Evolutionary conservation across 1,284 basidiomycete genomes (phyloP).

Genomic region (Cutaneotrichosporon dermatis): DNA sequence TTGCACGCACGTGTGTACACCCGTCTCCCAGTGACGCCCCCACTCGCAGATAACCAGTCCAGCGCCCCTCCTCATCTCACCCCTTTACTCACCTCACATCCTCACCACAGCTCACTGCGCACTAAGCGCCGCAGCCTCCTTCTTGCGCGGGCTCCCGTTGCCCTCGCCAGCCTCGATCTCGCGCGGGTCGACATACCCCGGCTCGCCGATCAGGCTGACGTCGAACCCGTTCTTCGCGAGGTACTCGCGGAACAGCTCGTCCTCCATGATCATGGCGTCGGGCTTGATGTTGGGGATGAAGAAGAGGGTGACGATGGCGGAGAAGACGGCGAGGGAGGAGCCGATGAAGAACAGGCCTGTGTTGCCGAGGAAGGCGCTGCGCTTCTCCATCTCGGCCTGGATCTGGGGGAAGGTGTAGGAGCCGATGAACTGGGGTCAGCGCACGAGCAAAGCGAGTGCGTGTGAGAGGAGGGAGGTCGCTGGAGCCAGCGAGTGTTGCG

Average conservation of each 20-base stretch:
- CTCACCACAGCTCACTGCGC: too few species aligned
- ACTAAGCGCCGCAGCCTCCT: too few species aligned
- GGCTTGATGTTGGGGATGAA: constrained; percentile 69
- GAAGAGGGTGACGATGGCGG: constrained; percentile 67
- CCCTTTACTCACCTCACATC: too few species aligned
- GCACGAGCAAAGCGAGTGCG: too few species aligned
- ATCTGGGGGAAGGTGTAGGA: constrained; percentile 69
- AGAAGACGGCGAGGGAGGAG: constrained; percentile 66
- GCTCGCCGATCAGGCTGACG: constrained; percentile 16
- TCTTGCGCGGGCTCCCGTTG: background rate
- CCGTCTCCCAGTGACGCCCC: too few species aligned
- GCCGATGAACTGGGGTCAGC: constrained; percentile 60
- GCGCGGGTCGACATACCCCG: background rate
- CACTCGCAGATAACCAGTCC: too few species aligned
- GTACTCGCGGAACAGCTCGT: constrained; percentile 73
- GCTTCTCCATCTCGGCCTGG: constrained; percentile 31
- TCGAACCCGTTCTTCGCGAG: constrained; percentile 66
- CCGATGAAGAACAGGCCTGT: constrained; percentile 46
- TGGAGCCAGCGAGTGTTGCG: too few species aligned
- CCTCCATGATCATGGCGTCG: constrained; percentile 76
- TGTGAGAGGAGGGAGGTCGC: background rate
- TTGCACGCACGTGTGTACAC: too few species aligned
- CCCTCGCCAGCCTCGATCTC: background rate
- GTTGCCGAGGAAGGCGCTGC: constrained; percentile 31
- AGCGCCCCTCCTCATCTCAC: too few species aligned